Conservation (phyloP, 2,329 filamentous ascomycete genomes). For the Bimuria novae-zelandiae region DNA sequence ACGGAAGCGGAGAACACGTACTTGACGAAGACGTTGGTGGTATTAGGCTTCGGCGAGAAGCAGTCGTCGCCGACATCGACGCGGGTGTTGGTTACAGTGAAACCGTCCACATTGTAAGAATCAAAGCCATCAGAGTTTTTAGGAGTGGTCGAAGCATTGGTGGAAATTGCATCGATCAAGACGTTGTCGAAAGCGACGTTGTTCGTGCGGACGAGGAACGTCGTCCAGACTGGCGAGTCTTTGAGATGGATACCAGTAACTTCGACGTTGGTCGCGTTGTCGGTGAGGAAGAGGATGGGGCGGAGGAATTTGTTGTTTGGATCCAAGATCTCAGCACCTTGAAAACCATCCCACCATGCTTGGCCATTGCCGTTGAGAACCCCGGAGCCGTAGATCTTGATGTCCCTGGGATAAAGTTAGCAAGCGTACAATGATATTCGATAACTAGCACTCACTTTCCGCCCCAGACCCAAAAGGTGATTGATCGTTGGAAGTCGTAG, state of each 20-base stretch:
- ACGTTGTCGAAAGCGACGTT: constrained; percentile 61
- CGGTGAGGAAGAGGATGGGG: constrained; percentile 64
- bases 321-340: constrained; percentile 55
- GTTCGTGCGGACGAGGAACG: constrained; percentile 63
- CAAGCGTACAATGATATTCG: too few relatives aligned
- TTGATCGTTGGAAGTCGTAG: constrained; percentile 58
- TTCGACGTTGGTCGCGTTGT: constrained; percentile 63
- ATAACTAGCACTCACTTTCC: too few relatives aligned
- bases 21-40: constrained; percentile 39
- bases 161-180: constrained; percentile 60
- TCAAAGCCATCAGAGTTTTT: constrained; percentile 69
- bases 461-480: constrained; percentile 69
- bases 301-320: constrained; percentile 61
- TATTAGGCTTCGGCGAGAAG: constrained; percentile 40
- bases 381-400: constrained; percentile 63
- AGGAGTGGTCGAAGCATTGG: constrained; percentile 53
- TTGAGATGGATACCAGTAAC: constrained; percentile 64
- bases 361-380: constrained; percentile 58
- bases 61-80: constrained; percentile 44
- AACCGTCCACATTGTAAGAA: constrained; percentile 60
- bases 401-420: too few relatives aligned
- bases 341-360: constrained; percentile 54
- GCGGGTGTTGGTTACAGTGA: constrained; percentile 48
- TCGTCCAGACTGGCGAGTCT: constrained; percentile 67
- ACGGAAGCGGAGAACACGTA: background rate